Evolutionary conservation across 306 rosid genomes (phyloP).

Genomic region (Prunus kanzakura): DNA sequence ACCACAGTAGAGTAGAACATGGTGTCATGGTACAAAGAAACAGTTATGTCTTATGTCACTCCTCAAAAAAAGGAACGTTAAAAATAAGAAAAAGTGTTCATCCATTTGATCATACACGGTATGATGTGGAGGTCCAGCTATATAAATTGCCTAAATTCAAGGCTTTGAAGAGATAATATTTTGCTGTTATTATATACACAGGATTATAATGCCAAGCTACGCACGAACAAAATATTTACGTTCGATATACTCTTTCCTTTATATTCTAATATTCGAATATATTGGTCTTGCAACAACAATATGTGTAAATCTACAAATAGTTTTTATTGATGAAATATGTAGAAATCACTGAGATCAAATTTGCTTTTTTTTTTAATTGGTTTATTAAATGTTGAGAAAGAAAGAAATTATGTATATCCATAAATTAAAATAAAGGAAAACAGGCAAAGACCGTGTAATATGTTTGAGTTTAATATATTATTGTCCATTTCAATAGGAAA

Average conservation of each 20-base stretch:
- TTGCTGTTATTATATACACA: background rate
- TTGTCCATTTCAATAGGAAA: too few relatives aligned
- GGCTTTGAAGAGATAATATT: background rate
- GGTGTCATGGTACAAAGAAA: conserved; percentile 14
- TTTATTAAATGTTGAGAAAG: background rate
- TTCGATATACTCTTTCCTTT: background rate
- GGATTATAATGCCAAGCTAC: background rate
- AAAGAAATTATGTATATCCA: background rate
- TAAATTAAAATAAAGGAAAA: background rate
- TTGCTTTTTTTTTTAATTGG: background rate
- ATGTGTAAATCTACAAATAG: too few relatives aligned
- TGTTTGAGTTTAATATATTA: too few relatives aligned
- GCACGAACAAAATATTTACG: background rate
- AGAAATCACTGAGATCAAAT: background rate
- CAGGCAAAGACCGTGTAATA: accelerated
- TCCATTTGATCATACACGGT: conserved; percentile 3
- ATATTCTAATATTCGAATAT: background rate
- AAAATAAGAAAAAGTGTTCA: background rate
- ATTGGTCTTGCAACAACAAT: too few relatives aligned
- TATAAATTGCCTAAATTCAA: background rate
- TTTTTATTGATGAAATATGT: background rate
- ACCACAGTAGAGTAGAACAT: background rate
- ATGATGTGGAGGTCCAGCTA: background rate
- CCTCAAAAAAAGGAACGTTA: background rate
- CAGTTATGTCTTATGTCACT: conserved; percentile 20